A percentile compares a stretch with the other conserved stretches of the same genome.
These are phyloP conservation scores for Wallemia ichthyophaga DNA, from an alignment of 1,284 basidiomycete genomes.

Conservation along the genomic window DNA sequence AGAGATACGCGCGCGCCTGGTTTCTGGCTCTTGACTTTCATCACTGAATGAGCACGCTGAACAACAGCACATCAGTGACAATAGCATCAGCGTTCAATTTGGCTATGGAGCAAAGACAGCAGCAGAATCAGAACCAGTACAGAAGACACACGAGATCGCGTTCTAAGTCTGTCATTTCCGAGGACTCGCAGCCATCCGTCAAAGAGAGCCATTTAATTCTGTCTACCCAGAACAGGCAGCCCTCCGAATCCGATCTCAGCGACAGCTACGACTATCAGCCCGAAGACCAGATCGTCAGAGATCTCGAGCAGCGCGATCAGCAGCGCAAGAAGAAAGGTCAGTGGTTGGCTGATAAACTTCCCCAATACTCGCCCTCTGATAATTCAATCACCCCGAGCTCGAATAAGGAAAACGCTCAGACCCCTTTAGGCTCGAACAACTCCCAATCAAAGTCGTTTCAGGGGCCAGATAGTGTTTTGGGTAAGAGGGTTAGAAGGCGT, in stretches of 20 bases:
- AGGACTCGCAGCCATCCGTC: background rate
- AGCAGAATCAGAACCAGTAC: background rate
- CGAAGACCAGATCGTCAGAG: slow-evolving; percentile 22
- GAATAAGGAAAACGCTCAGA: slow-evolving; percentile 10
- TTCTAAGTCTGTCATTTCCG: background rate
- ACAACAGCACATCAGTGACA: background rate
- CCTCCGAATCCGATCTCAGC: background rate
- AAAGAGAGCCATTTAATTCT: background rate
- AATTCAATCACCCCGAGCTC: background rate
- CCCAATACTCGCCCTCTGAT: slow-evolving; percentile 16
- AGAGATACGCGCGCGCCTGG: background rate
- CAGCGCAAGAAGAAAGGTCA: slow-evolving; percentile 5
- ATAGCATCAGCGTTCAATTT: background rate
- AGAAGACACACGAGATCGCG: background rate
- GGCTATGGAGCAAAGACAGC: background rate
- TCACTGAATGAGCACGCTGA: background rate
- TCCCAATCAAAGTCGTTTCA: background rate
- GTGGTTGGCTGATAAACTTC: slow-evolving; percentile 7
- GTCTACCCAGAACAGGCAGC: background rate
- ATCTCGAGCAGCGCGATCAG: slow-evolving; percentile 3
- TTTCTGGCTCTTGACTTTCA: background rate
- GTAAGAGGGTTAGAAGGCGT: slow-evolving; percentile 31
- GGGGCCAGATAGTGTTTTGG: slow-evolving; percentile 9
- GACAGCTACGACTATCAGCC: slow-evolving; percentile 41
- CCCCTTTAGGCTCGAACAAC: background rate